phyloP scores from a whole-genome alignment of 257 asterid species.

The Penstemon barbatus region DNA sequence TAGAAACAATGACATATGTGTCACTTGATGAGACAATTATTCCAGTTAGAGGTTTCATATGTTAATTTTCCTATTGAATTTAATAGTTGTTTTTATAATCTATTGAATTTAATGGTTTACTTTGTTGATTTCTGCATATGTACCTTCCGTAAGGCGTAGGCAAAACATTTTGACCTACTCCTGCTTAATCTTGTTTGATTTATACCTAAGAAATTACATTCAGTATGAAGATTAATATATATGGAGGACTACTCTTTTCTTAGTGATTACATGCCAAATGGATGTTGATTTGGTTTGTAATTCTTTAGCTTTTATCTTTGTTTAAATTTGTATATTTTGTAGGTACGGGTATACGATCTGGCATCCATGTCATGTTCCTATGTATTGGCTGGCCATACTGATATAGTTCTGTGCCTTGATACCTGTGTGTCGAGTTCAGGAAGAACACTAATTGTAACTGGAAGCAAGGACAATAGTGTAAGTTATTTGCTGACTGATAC shows the following conservation, averaged over 20 bases:
- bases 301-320: conserved; percentile 9
- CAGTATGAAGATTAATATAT: neutral
- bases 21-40: neutral
- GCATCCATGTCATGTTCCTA: conserved; percentile 95
- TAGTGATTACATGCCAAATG: neutral
- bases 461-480: conserved; percentile 91
- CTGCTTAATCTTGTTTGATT: neutral
- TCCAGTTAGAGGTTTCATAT: neutral
- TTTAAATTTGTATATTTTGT: conserved; percentile 19
- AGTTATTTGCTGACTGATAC: conserved; percentile 37
- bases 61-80: neutral
- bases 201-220: neutral
- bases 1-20: neutral
- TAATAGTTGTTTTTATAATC: neutral
- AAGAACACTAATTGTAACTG: conserved; percentile 70
- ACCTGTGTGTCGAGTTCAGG: conserved; percentile 70
- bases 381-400: conserved; percentile 86
- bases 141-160: neutral
- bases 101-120: neutral
- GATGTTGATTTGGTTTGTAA: conserved; percentile 19
- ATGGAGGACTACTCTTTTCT: neutral
- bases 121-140: neutral
- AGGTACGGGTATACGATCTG: conserved; percentile 96
- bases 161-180: too few species aligned
- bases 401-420: conserved; percentile 84